Evolutionary conservation across 2,329 filamentous ascomycete species (phyloP).

Genomic region (Phialocephala subalpina): DNA sequence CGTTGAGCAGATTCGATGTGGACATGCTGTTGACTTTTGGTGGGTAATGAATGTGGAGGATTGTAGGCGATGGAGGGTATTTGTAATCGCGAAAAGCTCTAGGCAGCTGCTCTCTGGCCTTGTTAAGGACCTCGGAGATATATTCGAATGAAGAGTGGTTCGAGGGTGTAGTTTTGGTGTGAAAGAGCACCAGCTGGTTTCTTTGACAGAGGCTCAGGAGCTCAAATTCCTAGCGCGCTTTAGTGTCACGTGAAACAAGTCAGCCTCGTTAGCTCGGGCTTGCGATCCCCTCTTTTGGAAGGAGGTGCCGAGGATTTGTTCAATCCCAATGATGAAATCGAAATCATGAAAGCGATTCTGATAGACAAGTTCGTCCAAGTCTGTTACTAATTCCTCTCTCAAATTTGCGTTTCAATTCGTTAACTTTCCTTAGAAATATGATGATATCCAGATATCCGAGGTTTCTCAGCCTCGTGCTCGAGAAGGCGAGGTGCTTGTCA

Average conservation of each 20-base stretch:
- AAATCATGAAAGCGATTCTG: constrained; percentile 50
- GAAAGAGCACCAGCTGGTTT: neutral
- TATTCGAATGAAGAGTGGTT: neutral
- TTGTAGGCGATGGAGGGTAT: constrained; percentile 16
- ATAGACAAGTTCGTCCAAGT: constrained; percentile 47
- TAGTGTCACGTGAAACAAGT: neutral
- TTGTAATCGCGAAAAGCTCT: constrained; percentile 23
- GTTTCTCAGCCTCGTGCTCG: constrained; percentile 46
- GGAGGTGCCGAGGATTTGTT: too few species aligned
- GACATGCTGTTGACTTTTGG: constrained; percentile 35
- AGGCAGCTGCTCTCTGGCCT: constrained; percentile 17
- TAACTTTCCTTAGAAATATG: constrained; percentile 22
- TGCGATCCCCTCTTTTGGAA: neutral
- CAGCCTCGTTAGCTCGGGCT: neutral
- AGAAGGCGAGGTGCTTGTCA: constrained; percentile 51
- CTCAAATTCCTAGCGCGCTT: neutral
- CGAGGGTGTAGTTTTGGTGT: neutral
- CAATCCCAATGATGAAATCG: neutral
- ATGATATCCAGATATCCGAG: constrained; percentile 44
- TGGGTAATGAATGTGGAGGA: constrained; percentile 12
- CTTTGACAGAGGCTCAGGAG: neutral
- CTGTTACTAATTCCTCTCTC: constrained; percentile 21
- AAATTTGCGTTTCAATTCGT: neutral
- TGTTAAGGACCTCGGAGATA: neutral
- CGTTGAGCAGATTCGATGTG: constrained; percentile 37